A percentile compares a stretch with the other conserved stretches of the same genome.
Conservation (phyloP, 768 basidiomycete genomes). For the Russula griseocarnosa region DNA sequence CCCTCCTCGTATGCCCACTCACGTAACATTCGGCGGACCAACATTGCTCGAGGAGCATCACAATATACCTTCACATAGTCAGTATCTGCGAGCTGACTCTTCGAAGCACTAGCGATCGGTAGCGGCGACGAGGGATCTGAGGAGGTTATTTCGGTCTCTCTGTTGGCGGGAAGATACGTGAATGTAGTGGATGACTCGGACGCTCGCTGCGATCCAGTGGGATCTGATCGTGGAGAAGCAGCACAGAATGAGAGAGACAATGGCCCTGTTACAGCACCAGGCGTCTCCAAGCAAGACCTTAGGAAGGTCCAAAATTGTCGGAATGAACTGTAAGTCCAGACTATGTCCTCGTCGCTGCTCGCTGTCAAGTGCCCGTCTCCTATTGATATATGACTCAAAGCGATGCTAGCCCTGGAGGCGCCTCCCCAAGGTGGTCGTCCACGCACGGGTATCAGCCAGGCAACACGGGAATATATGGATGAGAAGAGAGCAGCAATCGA, state of each 20-base stretch:
- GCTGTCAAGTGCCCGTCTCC: background rate
- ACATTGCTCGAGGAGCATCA: constrained; percentile 20
- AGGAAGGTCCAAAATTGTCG: constrained; percentile 23
- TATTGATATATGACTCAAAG: background rate
- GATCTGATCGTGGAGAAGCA: background rate
- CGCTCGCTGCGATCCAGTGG: background rate
- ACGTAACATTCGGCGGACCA: constrained; percentile 6
- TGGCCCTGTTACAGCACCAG: constrained; percentile 6
- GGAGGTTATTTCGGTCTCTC: constrained; percentile 7
- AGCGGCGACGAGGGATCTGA: background rate
- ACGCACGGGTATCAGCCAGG: constrained; percentile 24
- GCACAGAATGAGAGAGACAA: constrained; percentile 22
- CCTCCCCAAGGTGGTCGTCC: constrained; percentile 16
- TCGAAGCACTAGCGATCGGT: constrained; percentile 1
- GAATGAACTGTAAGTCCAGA: constrained; percentile 19
- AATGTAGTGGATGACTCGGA: background rate
- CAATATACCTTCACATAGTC: constrained; percentile 24
- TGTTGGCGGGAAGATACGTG: constrained; percentile 1
- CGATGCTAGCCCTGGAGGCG: constrained; percentile 5
- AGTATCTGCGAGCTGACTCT: constrained; percentile 9
- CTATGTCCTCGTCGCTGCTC: background rate
- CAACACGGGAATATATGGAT: constrained; percentile 19
- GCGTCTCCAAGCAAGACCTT: constrained; percentile 7
- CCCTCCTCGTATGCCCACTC: constrained; percentile 9
- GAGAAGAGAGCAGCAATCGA: constrained; percentile 12